phyloP scores from a whole-genome alignment of 2,329 filamentous ascomycete genomes.

The Biscogniauxia mediterranea region DNA sequence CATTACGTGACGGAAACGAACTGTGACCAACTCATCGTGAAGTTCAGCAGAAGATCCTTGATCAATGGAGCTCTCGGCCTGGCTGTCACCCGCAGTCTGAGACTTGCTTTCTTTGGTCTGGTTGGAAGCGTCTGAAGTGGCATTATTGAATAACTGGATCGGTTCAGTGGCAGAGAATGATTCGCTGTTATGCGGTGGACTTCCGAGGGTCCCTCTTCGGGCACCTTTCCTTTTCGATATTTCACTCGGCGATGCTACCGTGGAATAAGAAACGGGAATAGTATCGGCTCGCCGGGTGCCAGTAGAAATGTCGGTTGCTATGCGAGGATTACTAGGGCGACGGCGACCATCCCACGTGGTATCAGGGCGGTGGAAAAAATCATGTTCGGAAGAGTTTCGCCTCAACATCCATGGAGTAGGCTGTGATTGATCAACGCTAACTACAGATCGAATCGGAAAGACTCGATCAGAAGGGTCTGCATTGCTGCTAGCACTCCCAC shows the following conservation, averaged over 20 bases:
- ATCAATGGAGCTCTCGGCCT: conserved; percentile 8
- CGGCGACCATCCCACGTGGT: conserved; percentile 32
- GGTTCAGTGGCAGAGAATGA: conserved; percentile 7
- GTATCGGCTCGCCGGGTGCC: conserved; percentile 18
- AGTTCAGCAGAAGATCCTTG: conserved; percentile 14
- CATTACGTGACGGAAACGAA: conserved; percentile 74
- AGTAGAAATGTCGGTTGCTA: conserved; percentile 26
- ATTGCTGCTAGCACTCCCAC: conserved; percentile 28
- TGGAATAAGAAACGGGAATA: conserved; percentile 9
- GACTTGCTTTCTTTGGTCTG: conserved; percentile 15
- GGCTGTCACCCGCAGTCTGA: conserved; percentile 6
- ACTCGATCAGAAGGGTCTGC: conserved; percentile 57
- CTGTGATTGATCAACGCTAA: conserved; percentile 61
- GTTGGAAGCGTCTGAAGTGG: conserved; percentile 26
- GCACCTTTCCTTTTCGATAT: conserved; percentile 16
- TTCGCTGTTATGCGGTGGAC: conserved; percentile 12
- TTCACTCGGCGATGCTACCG: conserved; percentile 15
- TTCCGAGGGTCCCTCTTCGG: conserved; percentile 11
- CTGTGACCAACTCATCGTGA: conserved; percentile 56
- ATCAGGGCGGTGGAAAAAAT: conserved; percentile 36
- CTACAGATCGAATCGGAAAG: conserved; percentile 78
- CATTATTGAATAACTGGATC: conserved; percentile 24
- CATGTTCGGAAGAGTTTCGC: conserved; percentile 39
- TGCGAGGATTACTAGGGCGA: conserved; percentile 30
- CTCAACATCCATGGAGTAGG: conserved; percentile 30